Base-by-base conservation (phyloP, 805 yeast genomes). In the Lipomyces anomalus region DNA sequence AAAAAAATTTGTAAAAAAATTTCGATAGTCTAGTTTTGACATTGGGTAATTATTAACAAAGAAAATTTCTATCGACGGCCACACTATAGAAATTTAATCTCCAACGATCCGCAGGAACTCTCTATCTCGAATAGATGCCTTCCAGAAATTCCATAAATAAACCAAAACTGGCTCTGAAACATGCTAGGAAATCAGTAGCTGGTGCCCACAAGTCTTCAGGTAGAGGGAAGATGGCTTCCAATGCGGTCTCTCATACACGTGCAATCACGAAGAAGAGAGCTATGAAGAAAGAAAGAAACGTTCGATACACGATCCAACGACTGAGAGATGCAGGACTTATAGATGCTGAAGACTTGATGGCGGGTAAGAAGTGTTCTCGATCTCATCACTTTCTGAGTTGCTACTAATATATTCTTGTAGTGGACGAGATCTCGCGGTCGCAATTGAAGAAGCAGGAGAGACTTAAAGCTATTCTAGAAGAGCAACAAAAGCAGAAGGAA, bases 81-180 rank as follows among this genome's bases (percentile, higher is more conserved):
- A n/a, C n/a, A n/a, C n/a, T n/a, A n/a, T n/a, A n/a, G n/a, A n/a
- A n/a, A n/a, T n/a, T n/a, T n/a, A n/a, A n/a, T n/a, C n/a, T n/a
- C n/a, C n/a, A n/a, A n/a, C n/a, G n/a, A n/a, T n/a, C n/a, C n/a
- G n/a, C n/a, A n/a, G n/a, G n/a, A n/a, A n/a, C n/a, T n/a, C n/a
- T n/a, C n/a, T n/a, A n/a, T n/a, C n/a, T n/a, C n/a, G n/a, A n/a
- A n/a, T n/a, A n/a, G n/a, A 85, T 85, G 95, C 92, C 95, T 28
- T 80, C 88, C 16, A 82, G 75, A 67, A 86, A 84, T 71, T 77
- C 87, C 36, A 72, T 86, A 55, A 88, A 87, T 66, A 84, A 80
- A 65, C 95, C 92, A 39, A 60, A 73, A 34, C 64, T 79, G 24
- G 75, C 78, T 21, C 72, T 69, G 57, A 79, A 74, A 61, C 72